Evolutionary conservation across 257 asterid genomes (phyloP), one percentile per base, ranked within the genome.

Genomic region (Penstemon barbatus): DNA sequence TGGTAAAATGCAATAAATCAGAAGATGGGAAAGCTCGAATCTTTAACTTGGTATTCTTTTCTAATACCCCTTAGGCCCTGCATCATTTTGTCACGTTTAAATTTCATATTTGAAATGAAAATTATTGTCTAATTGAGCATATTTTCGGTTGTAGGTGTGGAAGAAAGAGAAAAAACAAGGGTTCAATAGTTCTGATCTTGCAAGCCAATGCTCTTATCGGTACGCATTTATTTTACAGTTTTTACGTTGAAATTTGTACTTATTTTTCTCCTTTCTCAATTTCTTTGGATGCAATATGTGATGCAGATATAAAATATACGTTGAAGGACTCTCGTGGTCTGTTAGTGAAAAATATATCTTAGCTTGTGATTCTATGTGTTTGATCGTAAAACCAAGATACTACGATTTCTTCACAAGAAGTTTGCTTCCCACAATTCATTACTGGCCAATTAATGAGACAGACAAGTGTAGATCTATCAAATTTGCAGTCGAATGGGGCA

Each of bases 401-500:
- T 76, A 88, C 52, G 98, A 92, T 73, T 89, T 89, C 85, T 87
- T 79, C 76, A 79, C 95, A 9, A 90, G 98, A 71, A 83, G 90
- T 71, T 80, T 92, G 78, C 63, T 83, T 66, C 97, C 98, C 63
- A 71, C 81, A 18, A 37, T 86, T 41, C 96, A 90, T 71, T 92
- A 85, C 72, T 92, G 95, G 96, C 98, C 97, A 6, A 81, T 92
- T 36, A 59, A 71, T 57, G 73, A 75, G 38, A 66, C 53, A 0
- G 71, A 63, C 44, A 80, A 67, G 73, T 92, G 98, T 53, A 70
- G 58, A 8, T 81, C 96, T 7, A 79, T 86, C 61, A 84, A 88
- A 44, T 88, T 71, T 78, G 91, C 97, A 7, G 98, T 92, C 43
- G 89, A 86, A 39, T 92, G 97, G 97, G 98, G 97, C 66, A 90